Base-by-base conservation (phyloP, 352 stramenopile genomes). In the Blastocystis sp. region DNA sequence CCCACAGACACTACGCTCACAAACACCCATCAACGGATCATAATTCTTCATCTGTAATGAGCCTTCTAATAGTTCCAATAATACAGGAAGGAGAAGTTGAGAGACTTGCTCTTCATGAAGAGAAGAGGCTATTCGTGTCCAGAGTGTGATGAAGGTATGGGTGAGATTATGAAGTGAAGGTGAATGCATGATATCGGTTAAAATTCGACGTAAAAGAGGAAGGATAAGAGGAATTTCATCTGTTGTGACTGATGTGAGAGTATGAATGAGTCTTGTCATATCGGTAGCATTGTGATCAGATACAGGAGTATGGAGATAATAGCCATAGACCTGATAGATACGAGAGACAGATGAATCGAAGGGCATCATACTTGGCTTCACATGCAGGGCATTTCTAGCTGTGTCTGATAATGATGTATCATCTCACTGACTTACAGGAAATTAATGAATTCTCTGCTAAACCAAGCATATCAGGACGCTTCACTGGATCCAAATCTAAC, bases 151-250 rank as follows among this genome's bases (percentile, higher is more conserved):
- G 17, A 84, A 84, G 35, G 59, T 33, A 1, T 33, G 33, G 11
- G 51, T 35, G 53, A 84, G 73, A 1, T 33, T 44, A 22, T 27
- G 51, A n/a, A 68, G n/a, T 22, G 15, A 33, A 24, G 73, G 73
- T 30, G 64, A 37, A 57, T 22, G 13, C n/a, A 60, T n/a, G 51
- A 84, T 84, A 30, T 84, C 54, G 24, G 57, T 53, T 5, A 66
- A 22, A n/a, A 84, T 66, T n/a, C 54, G 73, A n/a, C 59, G 73
- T 15, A 84, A 57, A 4, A 84, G 73, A 9, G 73, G 73, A 5
- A 84, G 27, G 30, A 84, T 84, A 24, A 84, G 73, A n/a, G 73
- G 73, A 4, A 84, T 33, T 42, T 84, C 73, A 22, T 84, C 54
- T 17, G 59, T 56, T 15, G 73, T 84, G 22, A 84, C 53, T 40